Base-by-base conservation (phyloP, 2,329 filamentous ascomycete species). In the Arthrobotrys megalospora region DNA sequence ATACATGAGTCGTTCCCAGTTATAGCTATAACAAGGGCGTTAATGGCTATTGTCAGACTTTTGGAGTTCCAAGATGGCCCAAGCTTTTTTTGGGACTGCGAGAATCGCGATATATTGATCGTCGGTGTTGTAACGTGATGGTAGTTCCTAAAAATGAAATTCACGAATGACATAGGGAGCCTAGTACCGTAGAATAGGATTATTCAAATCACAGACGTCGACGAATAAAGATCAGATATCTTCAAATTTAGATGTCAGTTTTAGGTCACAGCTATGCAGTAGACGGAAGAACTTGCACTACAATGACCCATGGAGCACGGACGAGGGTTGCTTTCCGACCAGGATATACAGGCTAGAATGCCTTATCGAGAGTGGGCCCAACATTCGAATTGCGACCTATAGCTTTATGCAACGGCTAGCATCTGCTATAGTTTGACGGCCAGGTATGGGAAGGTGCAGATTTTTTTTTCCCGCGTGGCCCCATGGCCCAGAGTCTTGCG, bases 311-410 rank as follows among this genome's bases (percentile, higher is more conserved):
- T 62, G 53, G 24, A 71, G 55, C 68, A 71, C 68, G 50, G 68
- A 71, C 68, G 58, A 63, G 45, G 48, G 58, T 60, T 71, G 34
- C 47, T 50, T 50, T 65, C 41, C 24, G 48, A 62, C 58, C 36
- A 50, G 69, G 60, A 38, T 66, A 62, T 65, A 66, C 60, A 73
- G 58, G 48, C 69, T 65, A 65, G 69, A 43, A 58, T 58, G 69
- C 58, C 69, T 58, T 73, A 73, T 73, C 47, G 53, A 48, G 60
- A 19, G 58, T 55, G 69, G 58, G 36, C 36, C 68, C 55, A 65
- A 66, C 53, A 21, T 68, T 68, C 32, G 71, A 55, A 55, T 47
- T 64, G 52, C 64, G 47, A 68, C 47, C 38, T 69, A 60, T 53
- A 65, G 60, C 19, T 21, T 43, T 48, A 45, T 43, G 60, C 60